phyloP scores from a whole-genome alignment of 441 rosid species.

The Euphorbia celastroides region DNA sequence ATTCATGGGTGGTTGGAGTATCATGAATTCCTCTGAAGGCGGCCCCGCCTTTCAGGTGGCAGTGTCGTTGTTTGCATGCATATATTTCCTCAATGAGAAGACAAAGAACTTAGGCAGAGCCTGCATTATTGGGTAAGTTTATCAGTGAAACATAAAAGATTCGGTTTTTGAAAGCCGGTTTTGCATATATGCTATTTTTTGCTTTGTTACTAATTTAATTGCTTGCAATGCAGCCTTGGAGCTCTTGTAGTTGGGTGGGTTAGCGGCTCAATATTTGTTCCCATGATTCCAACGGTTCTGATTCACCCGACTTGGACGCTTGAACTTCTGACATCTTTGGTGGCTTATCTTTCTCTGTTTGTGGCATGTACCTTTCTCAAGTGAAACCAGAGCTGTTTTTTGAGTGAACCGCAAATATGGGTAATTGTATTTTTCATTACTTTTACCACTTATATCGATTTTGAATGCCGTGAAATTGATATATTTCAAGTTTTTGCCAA shows the following conservation, averaged over 20 bases:
- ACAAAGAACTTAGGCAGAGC: slow-evolving; percentile 88
- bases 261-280: slow-evolving; percentile 67
- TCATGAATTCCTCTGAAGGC: slow-evolving; percentile 90
- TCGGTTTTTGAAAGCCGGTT: neutral
- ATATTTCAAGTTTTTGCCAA: neutral
- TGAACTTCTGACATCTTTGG: slow-evolving; percentile 85
- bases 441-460: neutral
- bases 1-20: slow-evolving; percentile 99
- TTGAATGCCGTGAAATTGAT: slow-evolving; percentile 4
- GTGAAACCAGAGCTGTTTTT: slow-evolving; percentile 23
- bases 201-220: neutral
- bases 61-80: slow-evolving; percentile 89
- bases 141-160: neutral
- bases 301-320: slow-evolving; percentile 88
- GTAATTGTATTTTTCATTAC: slow-evolving; percentile 1
- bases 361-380: slow-evolving; percentile 83
- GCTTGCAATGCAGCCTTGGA: slow-evolving; percentile 47
- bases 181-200: neutral
- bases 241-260: slow-evolving; percentile 77
- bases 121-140: slow-evolving; percentile 64
- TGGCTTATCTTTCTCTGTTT: slow-evolving; percentile 69
- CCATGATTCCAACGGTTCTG: slow-evolving; percentile 65
- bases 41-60: slow-evolving; percentile 99
- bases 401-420: too few species aligned
- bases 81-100: slow-evolving; percentile 87